Percentiles rank a stretch among this genome's conserved stretches.
Evolutionary conservation across 2,329 filamentous ascomycete genomes (phyloP).

Genomic region (Calonectria leucothoes): DNA sequence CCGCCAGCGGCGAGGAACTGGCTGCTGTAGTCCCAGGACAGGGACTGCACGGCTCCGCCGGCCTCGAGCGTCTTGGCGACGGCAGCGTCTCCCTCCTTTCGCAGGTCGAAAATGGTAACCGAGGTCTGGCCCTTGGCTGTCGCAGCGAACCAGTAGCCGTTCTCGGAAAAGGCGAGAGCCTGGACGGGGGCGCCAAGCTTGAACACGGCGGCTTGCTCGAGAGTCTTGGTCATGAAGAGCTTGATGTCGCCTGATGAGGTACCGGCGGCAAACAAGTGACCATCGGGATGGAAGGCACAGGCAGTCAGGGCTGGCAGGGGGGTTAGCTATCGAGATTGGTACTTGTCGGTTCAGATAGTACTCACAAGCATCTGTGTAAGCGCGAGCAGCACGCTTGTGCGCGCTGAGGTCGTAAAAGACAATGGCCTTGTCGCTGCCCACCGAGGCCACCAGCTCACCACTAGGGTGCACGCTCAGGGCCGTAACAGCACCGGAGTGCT

Average conservation of each 20-base stretch:
- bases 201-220: constrained; percentile 82
- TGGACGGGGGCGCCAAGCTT: constrained; percentile 76
- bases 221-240: constrained; percentile 87
- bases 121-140: constrained; percentile 80
- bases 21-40: constrained; percentile 94
- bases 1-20: constrained; percentile 91
- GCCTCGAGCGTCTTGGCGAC: constrained; percentile 88
- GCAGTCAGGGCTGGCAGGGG: constrained; percentile 72
- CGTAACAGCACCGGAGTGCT: constrained; percentile 85
- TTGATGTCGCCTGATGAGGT: constrained; percentile 85
- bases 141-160: constrained; percentile 94
- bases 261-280: constrained; percentile 91
- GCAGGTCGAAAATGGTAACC: constrained; percentile 90
- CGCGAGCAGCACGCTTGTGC: constrained; percentile 77
- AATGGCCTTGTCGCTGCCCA: constrained; percentile 92
- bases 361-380: constrained; percentile 84
- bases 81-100: constrained; percentile 87
- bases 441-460: constrained; percentile 84
- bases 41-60: constrained; percentile 79
- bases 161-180: constrained; percentile 89
- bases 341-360: constrained; percentile 29
- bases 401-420: constrained; percentile 84
- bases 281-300: constrained; percentile 93
- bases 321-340: constrained; percentile 6
- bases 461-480: constrained; percentile 85